Conservation (phyloP, 2,329 filamentous ascomycete genomes). For the Aspergillus alliaceus region DNA sequence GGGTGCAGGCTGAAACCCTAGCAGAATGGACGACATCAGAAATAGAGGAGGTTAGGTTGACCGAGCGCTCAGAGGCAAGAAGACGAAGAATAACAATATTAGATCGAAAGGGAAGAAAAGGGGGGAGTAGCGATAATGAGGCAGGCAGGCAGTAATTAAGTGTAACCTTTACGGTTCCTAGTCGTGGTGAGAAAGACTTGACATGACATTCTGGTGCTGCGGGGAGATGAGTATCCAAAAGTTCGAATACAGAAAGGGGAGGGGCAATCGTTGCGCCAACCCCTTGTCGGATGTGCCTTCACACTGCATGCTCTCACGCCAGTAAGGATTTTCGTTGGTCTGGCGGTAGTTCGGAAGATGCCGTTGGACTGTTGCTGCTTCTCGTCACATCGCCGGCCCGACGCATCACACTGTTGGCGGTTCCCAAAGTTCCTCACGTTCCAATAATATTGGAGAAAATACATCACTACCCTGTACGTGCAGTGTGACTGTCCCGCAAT, state of each 20-base stretch:
- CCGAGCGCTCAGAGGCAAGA: neutral
- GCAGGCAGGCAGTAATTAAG: slow-evolving; percentile 11
- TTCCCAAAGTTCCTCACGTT: neutral
- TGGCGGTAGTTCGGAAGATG: slow-evolving; percentile 14
- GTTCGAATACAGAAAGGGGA: slow-evolving; percentile 2
- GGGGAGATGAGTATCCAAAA: slow-evolving; percentile 11
- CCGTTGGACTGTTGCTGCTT: slow-evolving; percentile 14
- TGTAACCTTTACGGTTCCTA: slow-evolving; percentile 1
- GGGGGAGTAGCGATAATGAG: neutral
- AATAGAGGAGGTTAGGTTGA: neutral
- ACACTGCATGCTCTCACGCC: slow-evolving; percentile 12
- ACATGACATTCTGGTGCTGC: slow-evolving; percentile 4
- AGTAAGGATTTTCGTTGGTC: slow-evolving; percentile 14
- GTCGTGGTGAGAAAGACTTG: slow-evolving; percentile 7
- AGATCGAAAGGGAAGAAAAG: neutral
- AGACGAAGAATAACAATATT: neutral
- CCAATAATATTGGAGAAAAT: slow-evolving; percentile 11
- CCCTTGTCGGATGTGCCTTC: slow-evolving; percentile 8
- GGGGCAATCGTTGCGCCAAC: slow-evolving; percentile 10
- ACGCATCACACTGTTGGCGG: slow-evolving; percentile 17
- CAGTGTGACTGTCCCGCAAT: slow-evolving; percentile 10
- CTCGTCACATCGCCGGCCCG: slow-evolving; percentile 21
- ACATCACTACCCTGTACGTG: neutral
- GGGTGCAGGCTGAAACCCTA: neutral
- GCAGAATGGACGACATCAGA: neutral